Evolutionary conservation across 2,329 filamentous ascomycete genomes (phyloP), one percentile per base, ranked within the genome.

Genomic region (Exophiala bonariae): DNA sequence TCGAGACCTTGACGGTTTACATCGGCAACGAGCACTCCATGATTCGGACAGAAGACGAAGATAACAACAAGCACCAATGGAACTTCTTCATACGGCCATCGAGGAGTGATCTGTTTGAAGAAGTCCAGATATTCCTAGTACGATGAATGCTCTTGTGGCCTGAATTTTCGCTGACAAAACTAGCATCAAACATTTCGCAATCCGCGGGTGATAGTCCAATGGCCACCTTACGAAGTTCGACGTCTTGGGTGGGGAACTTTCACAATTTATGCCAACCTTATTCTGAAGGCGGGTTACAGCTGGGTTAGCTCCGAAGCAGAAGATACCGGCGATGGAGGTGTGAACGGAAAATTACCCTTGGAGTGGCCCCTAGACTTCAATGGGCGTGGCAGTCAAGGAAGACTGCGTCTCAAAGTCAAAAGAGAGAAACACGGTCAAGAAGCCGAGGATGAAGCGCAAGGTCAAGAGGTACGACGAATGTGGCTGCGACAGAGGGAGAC

Each of bases 191-290:
- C 56, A 6, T 57, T 59, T 36, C 41, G 50, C 26, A 53, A 54
- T 20, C 42, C 37, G 4, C 44, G 46, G 8, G 35, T 57, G n/a
- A 48, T 59, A 5, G 19, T 55, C 17, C 46, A 50, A 33, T 33
- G 34, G 18, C 54, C 56, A 6, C 56, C 56, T n/a, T 59, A 50
- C 37, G 42, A 49, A 14, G 42, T 59, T 18, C 50, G 43, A 10
- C 50, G 54, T 2, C 34, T 59, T 13, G 54, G 56, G 11, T 59
- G 56, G 56, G 54, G 56, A 17, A 40, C 43, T n/a, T 59, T 57
- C 38, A 47, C 44, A 7, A 59, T 59, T 18, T 44, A 43, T 44
- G 52, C 52, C 23, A 52, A 54, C 34, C 32, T 57, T 17, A 43
- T 59, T 18, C 44, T 59, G 19, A 52, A 55, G 30, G 49, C 45